These are phyloP conservation scores for Plasmodium gonderi DNA, from an alignment of 169 alveolate genomes.

Conservation along the genomic window DNA sequence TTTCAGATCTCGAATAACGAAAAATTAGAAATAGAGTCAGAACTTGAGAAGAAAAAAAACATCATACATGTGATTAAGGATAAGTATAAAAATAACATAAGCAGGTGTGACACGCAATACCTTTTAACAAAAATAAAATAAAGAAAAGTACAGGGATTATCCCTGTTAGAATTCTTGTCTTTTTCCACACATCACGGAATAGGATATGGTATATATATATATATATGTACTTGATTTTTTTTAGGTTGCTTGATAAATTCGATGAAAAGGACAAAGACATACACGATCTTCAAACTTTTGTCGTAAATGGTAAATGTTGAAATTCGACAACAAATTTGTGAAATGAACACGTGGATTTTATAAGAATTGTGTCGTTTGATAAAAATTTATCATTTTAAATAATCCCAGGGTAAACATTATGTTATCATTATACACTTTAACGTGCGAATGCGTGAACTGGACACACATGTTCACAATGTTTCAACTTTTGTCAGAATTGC, in stretches of 20 bases:
- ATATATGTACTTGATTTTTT: background rate
- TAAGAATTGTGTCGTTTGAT: background rate
- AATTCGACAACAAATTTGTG: background rate
- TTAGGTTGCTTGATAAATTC: constrained; percentile 39
- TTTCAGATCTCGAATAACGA: constrained; percentile 29
- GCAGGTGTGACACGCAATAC: constrained; percentile 4
- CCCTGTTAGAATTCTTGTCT: background rate
- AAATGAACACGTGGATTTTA: background rate
- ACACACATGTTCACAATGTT: background rate
- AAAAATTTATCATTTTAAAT: background rate
- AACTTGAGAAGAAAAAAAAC: constrained; percentile 36
- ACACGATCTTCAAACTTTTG: constrained; percentile 39
- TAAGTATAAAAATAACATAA: constrained; percentile 52
- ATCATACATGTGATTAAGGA: constrained; percentile 44
- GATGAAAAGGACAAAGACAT: constrained; percentile 63
- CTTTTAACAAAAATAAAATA: too few species aligned
- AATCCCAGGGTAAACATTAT: background rate
- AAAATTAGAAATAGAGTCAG: constrained; percentile 25
- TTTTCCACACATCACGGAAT: background rate
- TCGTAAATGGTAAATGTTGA: constrained; percentile 15
- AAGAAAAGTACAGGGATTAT: background rate
- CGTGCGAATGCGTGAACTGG: background rate
- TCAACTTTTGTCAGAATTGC: constrained; percentile 2
- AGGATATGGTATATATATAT: background rate
- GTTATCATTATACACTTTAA: background rate